Evolutionary conservation across 257 asterid genomes (phyloP), one percentile per base, ranked within the genome.

Genomic region (Solanum pinnatisectum): DNA sequence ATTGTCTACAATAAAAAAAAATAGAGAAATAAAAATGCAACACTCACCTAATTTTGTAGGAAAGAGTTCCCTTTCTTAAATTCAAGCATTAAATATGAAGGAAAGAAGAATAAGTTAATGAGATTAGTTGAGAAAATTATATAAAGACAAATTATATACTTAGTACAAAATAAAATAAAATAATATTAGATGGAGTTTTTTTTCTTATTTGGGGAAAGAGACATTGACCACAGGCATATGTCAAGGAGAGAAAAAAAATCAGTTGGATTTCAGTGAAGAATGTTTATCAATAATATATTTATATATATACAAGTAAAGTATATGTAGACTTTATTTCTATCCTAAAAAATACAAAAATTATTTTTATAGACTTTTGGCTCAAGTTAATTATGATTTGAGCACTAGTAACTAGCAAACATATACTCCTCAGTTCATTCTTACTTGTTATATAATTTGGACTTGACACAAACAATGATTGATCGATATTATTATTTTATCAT

Each of bases 21-120:
- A 39, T 0, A 40, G 25, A 27, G 39, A 79, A 42, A 78, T 5
- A 56, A 49, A 87, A 84, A 86, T 35, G 72, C 59, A 33, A 15
- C 42, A 86, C 89, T 87, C 91, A 90, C 92, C 92, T 88, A 91
- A 90, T 90, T 90, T 82, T 89, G 89, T 85, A 60, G 92, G 83
- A 87, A 87, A 15, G 74, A 42, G 87, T 37, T 82, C 23, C 78
- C 1, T 86, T 40, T 74, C 84, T 84, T 88, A 88, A 91, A 72
- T 89, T 90, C 42, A 25, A 52, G 92, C 93, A 92, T 85, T 91
- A 2, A 92, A 92, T 52, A 52, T 56, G 91, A 89, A 84, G 16
- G 70, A 78, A 87, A 30, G 20, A 59, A 72, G 15, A 87, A 9
- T 27, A 81, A 88, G 39, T 89, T 39, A 88, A 88, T 81, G 88